A percentile compares a stretch with the other conserved stretches of the same genome.
These are phyloP conservation scores for Symbiotaphrina buchneri DNA, from an alignment of 495 filamentous ascomycete species.

Conservation along the genomic window DNA sequence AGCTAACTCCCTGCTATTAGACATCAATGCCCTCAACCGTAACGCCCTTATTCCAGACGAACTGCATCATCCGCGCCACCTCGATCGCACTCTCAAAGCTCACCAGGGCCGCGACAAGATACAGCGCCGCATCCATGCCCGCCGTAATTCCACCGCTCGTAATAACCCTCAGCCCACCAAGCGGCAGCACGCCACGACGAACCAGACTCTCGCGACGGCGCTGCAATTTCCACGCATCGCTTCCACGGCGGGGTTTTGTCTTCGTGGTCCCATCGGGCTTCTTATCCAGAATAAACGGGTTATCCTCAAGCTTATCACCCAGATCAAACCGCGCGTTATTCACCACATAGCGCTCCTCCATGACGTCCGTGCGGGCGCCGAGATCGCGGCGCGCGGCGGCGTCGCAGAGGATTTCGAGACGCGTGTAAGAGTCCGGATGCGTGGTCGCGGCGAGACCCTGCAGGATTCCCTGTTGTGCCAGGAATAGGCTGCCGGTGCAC, in stretches of 20 bases:
- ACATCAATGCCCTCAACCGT: constrained; percentile 54
- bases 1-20: constrained; percentile 18
- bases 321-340: constrained; percentile 61
- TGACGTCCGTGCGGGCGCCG: constrained; percentile 43
- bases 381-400: constrained; percentile 31
- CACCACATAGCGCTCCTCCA: constrained; percentile 60
- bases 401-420: constrained; percentile 44
- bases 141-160: constrained; percentile 54
- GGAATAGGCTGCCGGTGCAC: constrained; percentile 51
- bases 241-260: constrained; percentile 46
- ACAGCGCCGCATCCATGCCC: constrained; percentile 57
- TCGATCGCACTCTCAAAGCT: constrained; percentile 41
- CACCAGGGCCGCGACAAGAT: constrained; percentile 54
- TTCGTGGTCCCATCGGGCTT: constrained; percentile 31
- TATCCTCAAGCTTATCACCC: constrained; percentile 46
- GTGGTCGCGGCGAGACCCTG: constrained; percentile 52
- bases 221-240: constrained; percentile 42
- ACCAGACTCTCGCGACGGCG: constrained; percentile 44
- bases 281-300: constrained; percentile 50
- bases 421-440: constrained; percentile 35
- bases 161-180: constrained; percentile 50
- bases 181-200: constrained; percentile 36
- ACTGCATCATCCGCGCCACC: constrained; percentile 44
- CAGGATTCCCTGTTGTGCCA: constrained; percentile 49
- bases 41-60: constrained; percentile 46